Conservation (phyloP, 352 stramenopile species). For the Globisporangium splendens region DNA sequence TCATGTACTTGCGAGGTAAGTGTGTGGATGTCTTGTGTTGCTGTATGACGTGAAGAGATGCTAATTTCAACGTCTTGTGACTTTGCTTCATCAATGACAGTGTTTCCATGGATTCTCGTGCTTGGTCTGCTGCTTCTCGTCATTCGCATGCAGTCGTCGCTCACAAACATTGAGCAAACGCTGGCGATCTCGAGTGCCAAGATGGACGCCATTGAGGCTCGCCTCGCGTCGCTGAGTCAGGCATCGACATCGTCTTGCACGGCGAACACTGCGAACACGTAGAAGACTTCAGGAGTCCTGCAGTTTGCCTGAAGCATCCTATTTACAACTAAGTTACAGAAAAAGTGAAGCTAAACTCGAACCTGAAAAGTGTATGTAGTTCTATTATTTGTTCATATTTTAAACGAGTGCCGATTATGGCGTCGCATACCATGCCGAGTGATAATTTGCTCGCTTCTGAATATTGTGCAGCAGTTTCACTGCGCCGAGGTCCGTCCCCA, state of each 20-base stretch:
- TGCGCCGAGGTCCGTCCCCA: constrained; percentile 11
- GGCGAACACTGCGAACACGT: constrained; percentile 8
- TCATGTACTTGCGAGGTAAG: constrained; percentile 19
- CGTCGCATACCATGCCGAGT: constrained; percentile 32
- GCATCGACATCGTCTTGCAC: constrained; percentile 18
- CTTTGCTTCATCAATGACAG: constrained; percentile 5
- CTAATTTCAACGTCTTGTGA: not conserved
- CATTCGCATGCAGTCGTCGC: constrained; percentile 47
- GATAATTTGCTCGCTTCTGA: constrained; percentile 41
- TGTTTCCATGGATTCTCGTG: constrained; percentile 72
- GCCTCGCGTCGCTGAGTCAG: constrained; percentile 13
- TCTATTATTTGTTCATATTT: not conserved
- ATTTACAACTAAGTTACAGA: constrained; percentile 6
- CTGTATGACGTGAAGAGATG: not conserved
- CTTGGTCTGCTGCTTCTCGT: constrained; percentile 59
- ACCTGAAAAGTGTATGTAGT: not conserved
- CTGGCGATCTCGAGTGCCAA: constrained; percentile 38
- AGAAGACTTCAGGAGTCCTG: too few relatives aligned
- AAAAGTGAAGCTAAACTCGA: too few relatives aligned
- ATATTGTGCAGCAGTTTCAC: constrained; percentile 17
- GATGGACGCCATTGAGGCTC: constrained; percentile 30
- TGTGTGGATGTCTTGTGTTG: not conserved
- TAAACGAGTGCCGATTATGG: not conserved
- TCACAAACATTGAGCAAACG: constrained; percentile 58
- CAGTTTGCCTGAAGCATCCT: constrained; percentile 3